phyloP scores from a whole-genome alignment of 169 alveolate species.

The Condylostoma magnum region DNA sequence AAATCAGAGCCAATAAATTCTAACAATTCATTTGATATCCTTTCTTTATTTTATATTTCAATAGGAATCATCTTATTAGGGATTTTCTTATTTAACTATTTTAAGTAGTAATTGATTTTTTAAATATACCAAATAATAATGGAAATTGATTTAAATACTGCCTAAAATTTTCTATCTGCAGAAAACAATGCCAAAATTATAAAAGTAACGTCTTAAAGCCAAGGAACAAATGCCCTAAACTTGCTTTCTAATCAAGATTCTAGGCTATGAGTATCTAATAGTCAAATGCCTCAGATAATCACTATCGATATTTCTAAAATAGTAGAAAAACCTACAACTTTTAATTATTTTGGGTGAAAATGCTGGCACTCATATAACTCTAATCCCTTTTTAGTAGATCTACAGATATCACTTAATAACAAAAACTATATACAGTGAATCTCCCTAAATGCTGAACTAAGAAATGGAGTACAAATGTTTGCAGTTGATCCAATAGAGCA shows the following conservation, averaged over 20 bases:
- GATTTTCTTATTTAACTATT: no score
- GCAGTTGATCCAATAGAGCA: conserved; percentile 2
- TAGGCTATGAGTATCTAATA: conserved; percentile 46
- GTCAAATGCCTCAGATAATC: conserved; percentile 43
- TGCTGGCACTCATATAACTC: conserved; percentile 59
- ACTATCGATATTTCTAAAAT: conserved; percentile 39
- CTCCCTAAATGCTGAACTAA: background rate
- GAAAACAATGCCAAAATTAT: conserved; percentile 28
- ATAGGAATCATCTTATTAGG: no score
- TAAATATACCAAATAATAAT: no score
- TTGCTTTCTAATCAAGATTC: background rate
- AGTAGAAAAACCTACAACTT: conserved; percentile 35
- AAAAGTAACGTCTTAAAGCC: background rate
- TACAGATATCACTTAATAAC: conserved; percentile 35
- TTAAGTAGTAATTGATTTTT: no score
- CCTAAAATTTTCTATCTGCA: conserved; percentile 12
- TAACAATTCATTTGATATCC: no score
- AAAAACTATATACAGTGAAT: background rate
- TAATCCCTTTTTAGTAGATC: conserved; percentile 53
- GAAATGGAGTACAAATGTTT: background rate
- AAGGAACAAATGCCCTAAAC: conserved; percentile 1
- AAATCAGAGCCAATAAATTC: no score
- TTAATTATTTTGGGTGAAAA: conserved; percentile 46
- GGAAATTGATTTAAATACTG: no score
- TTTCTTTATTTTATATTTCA: no score